A percentile compares a stretch with the other conserved stretches of the same genome.
These are phyloP conservation scores for Penicillium bialowiezense DNA, from an alignment of 495 filamentous ascomycete species.

Conservation along the genomic window DNA sequence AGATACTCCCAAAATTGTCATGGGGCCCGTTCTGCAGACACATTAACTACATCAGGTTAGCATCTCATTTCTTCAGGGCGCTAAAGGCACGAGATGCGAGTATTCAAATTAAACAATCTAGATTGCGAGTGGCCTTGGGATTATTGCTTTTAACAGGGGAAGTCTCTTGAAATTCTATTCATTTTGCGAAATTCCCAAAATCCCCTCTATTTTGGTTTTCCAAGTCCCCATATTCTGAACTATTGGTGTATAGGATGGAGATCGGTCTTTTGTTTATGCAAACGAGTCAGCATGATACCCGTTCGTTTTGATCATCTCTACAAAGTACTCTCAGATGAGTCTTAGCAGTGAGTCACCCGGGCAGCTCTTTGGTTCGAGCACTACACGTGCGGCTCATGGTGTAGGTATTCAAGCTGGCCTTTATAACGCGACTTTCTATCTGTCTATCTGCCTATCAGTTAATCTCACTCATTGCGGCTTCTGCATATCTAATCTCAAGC, in stretches of 20 bases:
- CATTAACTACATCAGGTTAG: conserved; percentile 9
- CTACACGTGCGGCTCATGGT: conserved; percentile 6
- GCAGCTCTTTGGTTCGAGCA: neutral
- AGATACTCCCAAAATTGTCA: neutral
- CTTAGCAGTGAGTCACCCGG: neutral
- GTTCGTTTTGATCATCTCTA: neutral
- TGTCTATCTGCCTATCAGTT: too few relatives aligned
- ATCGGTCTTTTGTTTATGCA: too few relatives aligned
- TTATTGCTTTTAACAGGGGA: too few relatives aligned
- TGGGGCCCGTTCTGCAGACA: neutral
- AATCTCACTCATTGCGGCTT: too few relatives aligned
- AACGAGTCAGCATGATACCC: neutral
- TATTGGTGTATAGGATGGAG: too few relatives aligned
- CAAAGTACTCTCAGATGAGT: conserved; percentile 1
- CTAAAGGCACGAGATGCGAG: neutral
- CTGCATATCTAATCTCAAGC: too few relatives aligned
- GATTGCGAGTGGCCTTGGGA: too few relatives aligned
- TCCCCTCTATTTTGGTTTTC: too few relatives aligned
- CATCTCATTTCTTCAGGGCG: neutral
- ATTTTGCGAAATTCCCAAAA: too few relatives aligned
- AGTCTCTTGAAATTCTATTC: too few relatives aligned
- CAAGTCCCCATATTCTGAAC: too few relatives aligned
- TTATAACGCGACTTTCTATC: conserved; percentile 18
- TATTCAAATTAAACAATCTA: too few relatives aligned
- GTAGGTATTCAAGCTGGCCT: neutral